A percentile compares a stretch with the other conserved stretches of the same genome.
phyloP scores from a whole-genome alignment of 108 stramenopile genomes.

The Conticribra weissflogii region DNA sequence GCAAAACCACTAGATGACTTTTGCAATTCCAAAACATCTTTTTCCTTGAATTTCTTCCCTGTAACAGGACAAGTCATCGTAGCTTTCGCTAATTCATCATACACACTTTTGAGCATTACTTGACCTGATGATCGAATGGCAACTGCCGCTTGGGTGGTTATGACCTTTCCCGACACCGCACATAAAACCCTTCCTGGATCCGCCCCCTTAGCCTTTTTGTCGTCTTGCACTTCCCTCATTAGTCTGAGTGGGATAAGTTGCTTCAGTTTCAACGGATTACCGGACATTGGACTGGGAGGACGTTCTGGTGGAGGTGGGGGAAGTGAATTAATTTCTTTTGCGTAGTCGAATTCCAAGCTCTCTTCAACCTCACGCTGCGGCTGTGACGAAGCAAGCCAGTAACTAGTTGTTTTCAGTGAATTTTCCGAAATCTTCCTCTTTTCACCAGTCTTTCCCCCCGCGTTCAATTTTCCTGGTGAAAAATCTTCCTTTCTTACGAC shows the following conservation, averaged over 20 bases:
- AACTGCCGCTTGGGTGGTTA: constrained; percentile 74
- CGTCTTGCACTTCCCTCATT: constrained; percentile 17
- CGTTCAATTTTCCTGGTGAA: neutral
- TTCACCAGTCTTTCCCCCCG: constrained; percentile 48
- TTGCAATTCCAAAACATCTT: constrained; percentile 71
- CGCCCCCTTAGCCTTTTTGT: neutral
- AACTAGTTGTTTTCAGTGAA: constrained; percentile 61
- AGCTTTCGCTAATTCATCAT: constrained; percentile 61
- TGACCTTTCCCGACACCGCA: constrained; percentile 78
- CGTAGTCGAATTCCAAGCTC: constrained; percentile 34
- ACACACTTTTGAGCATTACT: constrained; percentile 74
- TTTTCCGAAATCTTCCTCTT: constrained; percentile 43
- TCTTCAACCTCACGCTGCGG: constrained; percentile 39
- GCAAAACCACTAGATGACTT: constrained; percentile 83
- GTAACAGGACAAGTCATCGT: constrained; percentile 77
- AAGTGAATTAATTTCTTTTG: constrained; percentile 13
- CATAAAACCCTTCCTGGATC: constrained; percentile 53
- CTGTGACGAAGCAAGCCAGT: constrained; percentile 84
- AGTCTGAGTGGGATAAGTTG: constrained; percentile 62
- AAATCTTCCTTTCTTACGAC: constrained; percentile 18
- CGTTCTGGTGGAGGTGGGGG: constrained; percentile 69
- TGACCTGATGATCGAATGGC: constrained; percentile 73
- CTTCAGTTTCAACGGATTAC: constrained; percentile 77
- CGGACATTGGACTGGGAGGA: constrained; percentile 84
- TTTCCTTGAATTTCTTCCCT: constrained; percentile 69